Percentiles rank a stretch among this genome's conserved stretches.
Evolutionary conservation across 805 yeast species (phyloP).

Genomic region (Diddensiella transvaalensis): DNA sequence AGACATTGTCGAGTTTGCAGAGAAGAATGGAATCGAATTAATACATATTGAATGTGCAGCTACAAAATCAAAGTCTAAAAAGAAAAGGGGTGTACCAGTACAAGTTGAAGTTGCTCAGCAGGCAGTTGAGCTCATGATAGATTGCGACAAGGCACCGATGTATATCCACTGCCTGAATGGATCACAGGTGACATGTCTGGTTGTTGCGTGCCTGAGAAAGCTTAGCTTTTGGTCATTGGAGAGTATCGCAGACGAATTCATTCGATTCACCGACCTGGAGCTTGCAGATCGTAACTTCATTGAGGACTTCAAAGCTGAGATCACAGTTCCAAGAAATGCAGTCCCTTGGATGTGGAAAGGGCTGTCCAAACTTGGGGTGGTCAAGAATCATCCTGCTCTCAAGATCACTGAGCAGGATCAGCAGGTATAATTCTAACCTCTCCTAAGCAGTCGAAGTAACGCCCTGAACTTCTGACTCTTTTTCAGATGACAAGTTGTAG

Average conservation of each 20-base stretch:
- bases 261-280: constrained; percentile 71
- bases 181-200: constrained; percentile 77
- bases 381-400: constrained; percentile 50
- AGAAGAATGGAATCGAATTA: constrained; percentile 49
- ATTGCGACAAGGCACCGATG: constrained; percentile 60
- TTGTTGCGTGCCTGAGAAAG: constrained; percentile 82
- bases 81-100: constrained; percentile 79
- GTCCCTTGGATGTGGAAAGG: constrained; percentile 69
- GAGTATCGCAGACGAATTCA: constrained; percentile 81
- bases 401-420: constrained; percentile 7
- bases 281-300: constrained; percentile 81
- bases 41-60: constrained; percentile 64
- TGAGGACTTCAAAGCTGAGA: constrained; percentile 68
- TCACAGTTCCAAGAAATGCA: constrained; percentile 49
- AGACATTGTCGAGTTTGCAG: constrained; percentile 51
- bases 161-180: constrained; percentile 89
- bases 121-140: constrained; percentile 58
- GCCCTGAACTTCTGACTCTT: background rate
- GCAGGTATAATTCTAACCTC: background rate
- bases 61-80: constrained; percentile 52
- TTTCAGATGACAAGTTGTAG: background rate
- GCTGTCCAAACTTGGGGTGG: constrained; percentile 49
- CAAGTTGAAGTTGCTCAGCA: constrained; percentile 58
- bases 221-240: constrained; percentile 85
- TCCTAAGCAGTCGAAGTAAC: constrained; percentile 1